Conservation (phyloP, 2,329 filamentous ascomycete genomes). For the Pyrenophora seminiperda region DNA sequence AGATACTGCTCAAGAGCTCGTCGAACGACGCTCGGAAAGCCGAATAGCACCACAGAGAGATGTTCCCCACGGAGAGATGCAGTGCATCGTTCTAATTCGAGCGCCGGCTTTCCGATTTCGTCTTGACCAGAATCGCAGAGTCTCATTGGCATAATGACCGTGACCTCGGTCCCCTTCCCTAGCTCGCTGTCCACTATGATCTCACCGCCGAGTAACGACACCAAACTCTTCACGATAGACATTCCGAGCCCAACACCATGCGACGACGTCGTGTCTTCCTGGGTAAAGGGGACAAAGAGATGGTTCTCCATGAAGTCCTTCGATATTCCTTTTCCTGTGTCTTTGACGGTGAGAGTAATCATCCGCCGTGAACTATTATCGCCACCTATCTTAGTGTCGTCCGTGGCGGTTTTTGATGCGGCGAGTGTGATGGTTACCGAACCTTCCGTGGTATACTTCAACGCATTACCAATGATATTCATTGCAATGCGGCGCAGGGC, state of each 20-base stretch:
- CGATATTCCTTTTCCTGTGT: neutral
- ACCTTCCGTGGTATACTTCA: neutral
- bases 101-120: neutral
- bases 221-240: conserved; percentile 1
- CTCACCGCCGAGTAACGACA: neutral
- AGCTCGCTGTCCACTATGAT: neutral
- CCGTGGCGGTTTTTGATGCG: too few relatives aligned
- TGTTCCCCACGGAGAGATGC: neutral
- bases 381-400: neutral
- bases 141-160: neutral
- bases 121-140: neutral
- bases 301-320: neutral
- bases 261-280: neutral
- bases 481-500: neutral
- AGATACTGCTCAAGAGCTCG: neutral
- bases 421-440: neutral
- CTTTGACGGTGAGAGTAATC: neutral
- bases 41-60: neutral
- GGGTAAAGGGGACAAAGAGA: neutral
- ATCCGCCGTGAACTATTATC: neutral
- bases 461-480: neutral
- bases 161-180: neutral
- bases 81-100: neutral
- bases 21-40: neutral
- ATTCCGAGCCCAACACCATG: neutral